Evolutionary conservation across 495 filamentous ascomycete species (phyloP).

Genomic region (Xylaria palmicola): DNA sequence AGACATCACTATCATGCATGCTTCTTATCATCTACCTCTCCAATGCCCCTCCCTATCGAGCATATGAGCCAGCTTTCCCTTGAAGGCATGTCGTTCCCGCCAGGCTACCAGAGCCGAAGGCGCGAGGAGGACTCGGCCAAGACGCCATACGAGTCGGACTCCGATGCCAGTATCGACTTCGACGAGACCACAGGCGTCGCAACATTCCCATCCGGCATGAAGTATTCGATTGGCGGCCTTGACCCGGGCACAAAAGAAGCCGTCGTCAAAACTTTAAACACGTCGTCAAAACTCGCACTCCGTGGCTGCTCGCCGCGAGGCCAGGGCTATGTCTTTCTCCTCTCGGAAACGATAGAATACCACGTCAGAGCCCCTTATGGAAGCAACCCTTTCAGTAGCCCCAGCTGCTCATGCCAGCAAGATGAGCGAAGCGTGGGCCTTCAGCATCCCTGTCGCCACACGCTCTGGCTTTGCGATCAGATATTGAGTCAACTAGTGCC

Average conservation of each 20-base stretch:
- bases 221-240: slow-evolving; percentile 32
- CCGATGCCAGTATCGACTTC: slow-evolving; percentile 31
- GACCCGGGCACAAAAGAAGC: slow-evolving; percentile 24
- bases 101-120: slow-evolving; percentile 27
- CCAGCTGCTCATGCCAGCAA: slow-evolving; percentile 43
- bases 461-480: slow-evolving; percentile 48
- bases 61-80: slow-evolving; percentile 43
- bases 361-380: slow-evolving; percentile 42
- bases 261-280: slow-evolving; percentile 25
- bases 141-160: slow-evolving; percentile 19
- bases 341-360: slow-evolving; percentile 46
- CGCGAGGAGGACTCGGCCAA: slow-evolving; percentile 28
- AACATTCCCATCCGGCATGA: slow-evolving; percentile 37
- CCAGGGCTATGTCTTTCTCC: slow-evolving; percentile 45
- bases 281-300: slow-evolving; percentile 41
- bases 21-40: slow-evolving; percentile 5
- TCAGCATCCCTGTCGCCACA: slow-evolving; percentile 44
- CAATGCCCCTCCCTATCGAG: slow-evolving; percentile 35
- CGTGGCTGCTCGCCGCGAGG: slow-evolving; percentile 42
- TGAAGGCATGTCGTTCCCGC: slow-evolving; percentile 31
- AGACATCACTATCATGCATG: not conserved
- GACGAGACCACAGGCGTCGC: slow-evolving; percentile 33
- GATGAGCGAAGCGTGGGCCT: slow-evolving; percentile 20
- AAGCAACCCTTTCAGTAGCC: slow-evolving; percentile 35
- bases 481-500: slow-evolving; percentile 41